Conservation (phyloP, 2,329 filamentous ascomycete genomes). For the Zasmidium cellare region DNA sequence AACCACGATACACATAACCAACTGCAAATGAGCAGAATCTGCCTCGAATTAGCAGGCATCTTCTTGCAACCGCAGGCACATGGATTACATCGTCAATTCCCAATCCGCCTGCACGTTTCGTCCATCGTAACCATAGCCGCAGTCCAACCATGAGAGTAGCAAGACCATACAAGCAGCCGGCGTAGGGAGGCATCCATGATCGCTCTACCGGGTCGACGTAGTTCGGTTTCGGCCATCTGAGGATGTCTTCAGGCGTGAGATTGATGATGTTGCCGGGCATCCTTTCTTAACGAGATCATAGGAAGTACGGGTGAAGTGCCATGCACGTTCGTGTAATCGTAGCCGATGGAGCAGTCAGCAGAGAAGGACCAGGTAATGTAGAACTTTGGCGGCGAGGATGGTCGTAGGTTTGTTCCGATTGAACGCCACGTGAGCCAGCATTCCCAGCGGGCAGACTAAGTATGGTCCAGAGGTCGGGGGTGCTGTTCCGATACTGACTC, state of each 20-base stretch:
- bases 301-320: not conserved
- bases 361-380: not conserved
- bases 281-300: not conserved
- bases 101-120: constrained; percentile 28
- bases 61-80: not conserved
- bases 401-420: not conserved
- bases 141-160: constrained; percentile 28
- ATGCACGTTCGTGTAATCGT: not conserved
- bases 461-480: not conserved
- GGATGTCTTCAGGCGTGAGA: constrained; percentile 26
- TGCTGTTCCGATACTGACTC: not conserved
- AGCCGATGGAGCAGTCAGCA: not conserved
- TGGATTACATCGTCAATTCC: constrained; percentile 35
- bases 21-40: constrained; percentile 24
- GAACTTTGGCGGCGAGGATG: not conserved
- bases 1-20: constrained; percentile 27
- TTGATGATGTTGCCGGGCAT: constrained; percentile 34
- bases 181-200: constrained; percentile 35
- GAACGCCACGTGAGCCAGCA: not conserved
- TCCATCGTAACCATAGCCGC: constrained; percentile 32
- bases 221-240: constrained; percentile 35
- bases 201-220: constrained; percentile 31
- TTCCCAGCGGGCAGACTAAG: not conserved
- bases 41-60: constrained; percentile 4
- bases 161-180: constrained; percentile 26